These are phyloP conservation scores for Persicaria maculosa DNA, from an alignment of 148 eudicot genomes.

Conservation along the genomic window DNA sequence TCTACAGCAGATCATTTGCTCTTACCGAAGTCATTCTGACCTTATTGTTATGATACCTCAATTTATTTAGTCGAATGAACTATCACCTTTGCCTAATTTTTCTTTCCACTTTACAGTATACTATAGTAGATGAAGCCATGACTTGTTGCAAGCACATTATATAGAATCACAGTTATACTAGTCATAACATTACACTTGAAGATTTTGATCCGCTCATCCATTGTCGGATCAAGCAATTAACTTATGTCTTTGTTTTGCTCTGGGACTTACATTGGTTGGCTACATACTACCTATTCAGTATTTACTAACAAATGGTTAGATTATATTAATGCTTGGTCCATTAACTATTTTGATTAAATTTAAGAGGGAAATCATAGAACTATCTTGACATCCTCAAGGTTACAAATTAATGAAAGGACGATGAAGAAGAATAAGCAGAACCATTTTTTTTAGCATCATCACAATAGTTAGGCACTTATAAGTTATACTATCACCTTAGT, in stretches of 20 bases:
- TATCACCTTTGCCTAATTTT: too few species aligned
- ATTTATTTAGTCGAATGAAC: too few species aligned
- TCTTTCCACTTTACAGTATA: too few species aligned
- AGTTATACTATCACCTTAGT: too few species aligned
- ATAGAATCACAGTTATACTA: background rate
- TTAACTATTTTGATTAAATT: background rate
- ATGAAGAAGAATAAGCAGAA: background rate
- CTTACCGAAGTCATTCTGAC: too few species aligned
- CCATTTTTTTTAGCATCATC: background rate
- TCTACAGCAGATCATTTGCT: background rate
- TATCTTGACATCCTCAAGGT: background rate
- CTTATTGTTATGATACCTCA: too few species aligned
- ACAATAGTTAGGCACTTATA: background rate
- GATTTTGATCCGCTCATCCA: background rate
- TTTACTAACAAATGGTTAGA: too few species aligned
- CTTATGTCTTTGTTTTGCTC: background rate
- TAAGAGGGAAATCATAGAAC: background rate
- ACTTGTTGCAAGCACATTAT: background rate
- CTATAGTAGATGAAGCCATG: background rate
- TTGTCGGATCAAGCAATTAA: too few species aligned
- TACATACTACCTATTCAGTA: background rate
- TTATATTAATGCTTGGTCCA: background rate
- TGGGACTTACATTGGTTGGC: background rate
- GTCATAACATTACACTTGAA: background rate
- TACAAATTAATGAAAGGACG: background rate